Evolutionary conservation across 2,329 filamentous ascomycete species (phyloP).

Genomic region (Albophoma yamanashiensis): DNA sequence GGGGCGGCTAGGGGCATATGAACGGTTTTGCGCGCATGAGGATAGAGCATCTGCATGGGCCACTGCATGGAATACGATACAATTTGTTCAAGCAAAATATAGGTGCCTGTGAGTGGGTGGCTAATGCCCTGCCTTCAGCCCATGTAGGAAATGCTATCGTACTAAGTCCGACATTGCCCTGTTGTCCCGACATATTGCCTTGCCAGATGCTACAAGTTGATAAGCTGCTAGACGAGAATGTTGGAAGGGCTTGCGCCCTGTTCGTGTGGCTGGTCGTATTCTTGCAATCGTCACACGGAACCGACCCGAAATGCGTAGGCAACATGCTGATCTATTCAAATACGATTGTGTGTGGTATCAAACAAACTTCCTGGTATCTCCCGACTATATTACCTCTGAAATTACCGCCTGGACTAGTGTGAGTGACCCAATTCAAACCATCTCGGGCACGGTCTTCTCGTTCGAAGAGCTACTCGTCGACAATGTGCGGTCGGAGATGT

Average conservation of each 20-base stretch:
- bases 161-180: not conserved
- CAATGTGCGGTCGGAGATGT: slow-evolving; percentile 4
- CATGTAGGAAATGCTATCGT: not conserved
- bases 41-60: slow-evolving; percentile 2
- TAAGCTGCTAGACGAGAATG: not conserved
- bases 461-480: slow-evolving; percentile 14
- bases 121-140: not conserved
- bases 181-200: not conserved
- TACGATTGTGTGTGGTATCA: not conserved
- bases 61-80: slow-evolving; percentile 1
- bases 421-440: not conserved
- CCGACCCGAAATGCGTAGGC: not conserved
- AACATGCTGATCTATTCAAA: not conserved
- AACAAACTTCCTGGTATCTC: not conserved
- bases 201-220: not conserved
- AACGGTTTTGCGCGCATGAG: not conserved
- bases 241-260: not conserved
- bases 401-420: not conserved
- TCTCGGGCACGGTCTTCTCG: slow-evolving; percentile 14
- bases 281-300: not conserved
- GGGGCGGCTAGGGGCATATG: not conserved
- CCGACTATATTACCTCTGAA: not conserved
- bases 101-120: not conserved
- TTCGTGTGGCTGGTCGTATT: not conserved
- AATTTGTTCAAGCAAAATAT: not conserved